phyloP scores from a whole-genome alignment of 306 rosid species.

The Lotus japonicus region DNA sequence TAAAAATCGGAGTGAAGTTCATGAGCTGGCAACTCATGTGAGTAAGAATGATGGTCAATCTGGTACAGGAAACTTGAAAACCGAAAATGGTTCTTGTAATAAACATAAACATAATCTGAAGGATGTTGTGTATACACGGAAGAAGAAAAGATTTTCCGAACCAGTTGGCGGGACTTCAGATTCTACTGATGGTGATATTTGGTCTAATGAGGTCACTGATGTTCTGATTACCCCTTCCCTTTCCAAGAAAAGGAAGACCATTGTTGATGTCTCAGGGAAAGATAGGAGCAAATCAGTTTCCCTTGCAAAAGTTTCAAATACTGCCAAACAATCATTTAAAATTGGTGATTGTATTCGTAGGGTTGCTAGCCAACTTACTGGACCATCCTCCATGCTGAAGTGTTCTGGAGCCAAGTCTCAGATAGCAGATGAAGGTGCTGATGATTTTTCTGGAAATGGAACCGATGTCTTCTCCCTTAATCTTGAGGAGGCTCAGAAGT shows the following conservation, averaged over 20 bases:
- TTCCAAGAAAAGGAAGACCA: slow-evolving; percentile 52
- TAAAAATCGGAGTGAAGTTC: slow-evolving; percentile 21
- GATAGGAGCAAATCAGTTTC: slow-evolving; percentile 51
- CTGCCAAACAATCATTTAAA: slow-evolving; percentile 63
- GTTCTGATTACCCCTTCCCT: slow-evolving; percentile 26
- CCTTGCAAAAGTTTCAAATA: slow-evolving; percentile 47
- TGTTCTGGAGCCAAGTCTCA: slow-evolving; percentile 43
- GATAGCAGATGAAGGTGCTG: slow-evolving; percentile 37
- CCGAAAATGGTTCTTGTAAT: slow-evolving; percentile 32
- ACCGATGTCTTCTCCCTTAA: slow-evolving; percentile 32
- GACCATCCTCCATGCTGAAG: slow-evolving; percentile 45
- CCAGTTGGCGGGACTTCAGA: slow-evolving; percentile 42
- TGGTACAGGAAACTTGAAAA: slow-evolving; percentile 32
- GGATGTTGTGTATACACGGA: slow-evolving; percentile 41
- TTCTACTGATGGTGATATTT: slow-evolving; percentile 34
- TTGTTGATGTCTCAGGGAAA: slow-evolving; percentile 35
- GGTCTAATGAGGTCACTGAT: slow-evolving; percentile 34
- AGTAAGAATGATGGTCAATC: slow-evolving; percentile 36
- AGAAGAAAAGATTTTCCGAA: slow-evolving; percentile 64
- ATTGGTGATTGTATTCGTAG: slow-evolving; percentile 88
- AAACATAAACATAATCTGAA: slow-evolving; percentile 65
- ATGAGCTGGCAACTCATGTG: slow-evolving; percentile 29
- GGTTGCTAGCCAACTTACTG: slow-evolving; percentile 84
- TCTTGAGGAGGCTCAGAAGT: slow-evolving; percentile 42
- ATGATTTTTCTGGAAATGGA: slow-evolving; percentile 32